Conservation (phyloP, 2,329 filamentous ascomycete species). For the Cordyceps javanica region DNA sequence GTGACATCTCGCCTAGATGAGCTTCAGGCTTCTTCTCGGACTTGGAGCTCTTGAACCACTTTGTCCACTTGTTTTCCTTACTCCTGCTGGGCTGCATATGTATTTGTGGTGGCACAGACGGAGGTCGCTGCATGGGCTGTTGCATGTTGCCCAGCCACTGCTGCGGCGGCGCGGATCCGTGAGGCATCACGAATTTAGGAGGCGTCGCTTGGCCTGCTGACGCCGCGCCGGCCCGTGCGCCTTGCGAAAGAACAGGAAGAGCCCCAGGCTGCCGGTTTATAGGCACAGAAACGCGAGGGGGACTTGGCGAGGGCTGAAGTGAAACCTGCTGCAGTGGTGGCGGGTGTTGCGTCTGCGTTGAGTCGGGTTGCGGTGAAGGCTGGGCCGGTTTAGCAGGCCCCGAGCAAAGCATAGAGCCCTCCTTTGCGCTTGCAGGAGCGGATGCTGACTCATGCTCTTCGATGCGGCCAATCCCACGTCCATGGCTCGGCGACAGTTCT, state of each 20-base stretch:
- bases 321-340: background rate
- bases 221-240: background rate
- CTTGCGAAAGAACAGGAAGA: background rate
- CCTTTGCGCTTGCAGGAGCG: background rate
- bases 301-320: background rate
- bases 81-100: conserved; percentile 17
- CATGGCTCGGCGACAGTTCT: background rate
- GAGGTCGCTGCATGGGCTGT: conserved; percentile 12
- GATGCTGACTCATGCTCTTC: conserved; percentile 20
- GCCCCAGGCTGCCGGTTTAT: background rate
- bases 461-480: conserved; percentile 19
- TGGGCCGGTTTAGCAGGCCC: conserved; percentile 16
- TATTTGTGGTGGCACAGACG: conserved; percentile 16
- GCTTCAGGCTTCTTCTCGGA: background rate
- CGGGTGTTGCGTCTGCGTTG: background rate
- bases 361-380: conserved; percentile 1
- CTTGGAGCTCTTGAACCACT: conserved; percentile 24
- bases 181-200: conserved; percentile 4
- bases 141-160: conserved; percentile 9
- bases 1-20: background rate
- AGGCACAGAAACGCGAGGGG: background rate
- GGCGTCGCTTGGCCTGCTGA: conserved; percentile 14
- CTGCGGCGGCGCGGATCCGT: background rate
- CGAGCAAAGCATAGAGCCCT: conserved; percentile 15
- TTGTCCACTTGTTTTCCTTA: conserved; percentile 24